These are phyloP conservation scores for Gossypioides kirkii DNA, from an alignment of 345 rosid species.

Conservation along the genomic window DNA sequence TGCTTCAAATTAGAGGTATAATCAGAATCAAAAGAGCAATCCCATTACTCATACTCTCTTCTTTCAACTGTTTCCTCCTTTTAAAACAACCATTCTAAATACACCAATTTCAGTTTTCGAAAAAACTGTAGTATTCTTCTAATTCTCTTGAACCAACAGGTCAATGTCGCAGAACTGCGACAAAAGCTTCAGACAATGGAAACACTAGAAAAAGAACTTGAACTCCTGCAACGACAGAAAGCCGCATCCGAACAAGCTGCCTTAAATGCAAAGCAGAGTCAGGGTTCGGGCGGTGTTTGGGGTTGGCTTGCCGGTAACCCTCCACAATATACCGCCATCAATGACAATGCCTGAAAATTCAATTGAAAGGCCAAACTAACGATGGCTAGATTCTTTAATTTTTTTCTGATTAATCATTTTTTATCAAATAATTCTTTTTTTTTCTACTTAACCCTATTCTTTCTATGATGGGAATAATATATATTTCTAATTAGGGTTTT, in stretches of 20 bases:
- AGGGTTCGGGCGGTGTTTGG: slow-evolving; percentile 92
- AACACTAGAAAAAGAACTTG: slow-evolving; percentile 80
- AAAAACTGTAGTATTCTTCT: not conserved
- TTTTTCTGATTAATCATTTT: slow-evolving; percentile 20
- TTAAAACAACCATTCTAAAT: not conserved
- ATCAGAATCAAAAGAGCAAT: slow-evolving; percentile 1
- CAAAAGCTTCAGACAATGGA: slow-evolving; percentile 92
- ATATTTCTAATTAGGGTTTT: slow-evolving; percentile 20
- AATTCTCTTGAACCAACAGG: slow-evolving; percentile 44
- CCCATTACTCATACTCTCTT: not conserved
- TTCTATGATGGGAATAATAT: slow-evolving; percentile 18
- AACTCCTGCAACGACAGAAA: slow-evolving; percentile 85
- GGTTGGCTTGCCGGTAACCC: slow-evolving; percentile 95
- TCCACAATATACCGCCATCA: slow-evolving; percentile 9
- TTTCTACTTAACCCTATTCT: slow-evolving; percentile 9
- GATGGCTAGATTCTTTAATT: not conserved
- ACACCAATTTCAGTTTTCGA: not conserved
- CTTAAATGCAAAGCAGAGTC: slow-evolving; percentile 57
- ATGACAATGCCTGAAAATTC: slow-evolving; percentile 25
- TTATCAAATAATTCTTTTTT: slow-evolving; percentile 2
- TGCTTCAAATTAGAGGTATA: slow-evolving; percentile 96
- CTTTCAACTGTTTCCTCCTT: not conserved
- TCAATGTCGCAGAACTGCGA: slow-evolving; percentile 90
- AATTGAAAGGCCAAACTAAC: not conserved
- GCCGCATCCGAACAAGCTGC: slow-evolving; percentile 97